Percentiles rank a stretch among this genome's conserved stretches.
Conservation (phyloP, 1,139 yeast genomes). For the Zhuliangozyma blackwelliae region DNA sequence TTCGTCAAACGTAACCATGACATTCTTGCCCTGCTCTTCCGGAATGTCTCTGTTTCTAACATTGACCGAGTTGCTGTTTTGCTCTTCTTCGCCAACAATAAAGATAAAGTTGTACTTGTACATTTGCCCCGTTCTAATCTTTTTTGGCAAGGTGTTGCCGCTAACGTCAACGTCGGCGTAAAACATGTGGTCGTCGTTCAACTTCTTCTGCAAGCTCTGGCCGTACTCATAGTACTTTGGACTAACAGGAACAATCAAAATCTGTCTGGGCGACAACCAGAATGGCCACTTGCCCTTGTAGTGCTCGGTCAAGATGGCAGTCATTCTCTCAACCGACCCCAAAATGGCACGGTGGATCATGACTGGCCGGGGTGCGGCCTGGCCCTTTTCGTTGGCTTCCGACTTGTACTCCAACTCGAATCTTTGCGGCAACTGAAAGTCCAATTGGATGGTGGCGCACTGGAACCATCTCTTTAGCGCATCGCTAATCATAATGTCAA, state of each 20-base stretch:
- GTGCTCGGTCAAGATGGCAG: slow-evolving; percentile 95
- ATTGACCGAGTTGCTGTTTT: slow-evolving; percentile 71
- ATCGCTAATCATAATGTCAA: slow-evolving; percentile 89
- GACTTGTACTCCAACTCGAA: slow-evolving; percentile 85
- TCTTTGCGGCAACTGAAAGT: slow-evolving; percentile 92
- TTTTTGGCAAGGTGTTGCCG: slow-evolving; percentile 94
- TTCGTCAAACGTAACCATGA: slow-evolving; percentile 63
- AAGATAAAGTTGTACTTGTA: slow-evolving; percentile 90
- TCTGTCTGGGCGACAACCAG: slow-evolving; percentile 98
- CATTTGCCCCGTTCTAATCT: slow-evolving; percentile 92
- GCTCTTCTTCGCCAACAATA: slow-evolving; percentile 94
- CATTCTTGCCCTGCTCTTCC: slow-evolving; percentile 84
- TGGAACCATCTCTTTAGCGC: slow-evolving; percentile 94
- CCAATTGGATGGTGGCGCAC: slow-evolving; percentile 96
- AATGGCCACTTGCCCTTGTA: slow-evolving; percentile 98
- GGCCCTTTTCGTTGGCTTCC: slow-evolving; percentile 52
- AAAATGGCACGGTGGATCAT: slow-evolving; percentile 98
- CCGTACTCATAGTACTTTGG: slow-evolving; percentile 90
- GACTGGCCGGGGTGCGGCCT: slow-evolving; percentile 63
- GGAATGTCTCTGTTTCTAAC: slow-evolving; percentile 89
- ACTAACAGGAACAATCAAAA: slow-evolving; percentile 92
- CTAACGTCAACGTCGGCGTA: slow-evolving; percentile 89
- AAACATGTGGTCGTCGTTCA: slow-evolving; percentile 64
- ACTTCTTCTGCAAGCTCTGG: slow-evolving; percentile 62
- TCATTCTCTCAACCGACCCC: slow-evolving; percentile 98